Evolutionary conservation across 2,329 filamentous ascomycete genomes (phyloP).

Genomic region (Trichoderma sp.): DNA sequence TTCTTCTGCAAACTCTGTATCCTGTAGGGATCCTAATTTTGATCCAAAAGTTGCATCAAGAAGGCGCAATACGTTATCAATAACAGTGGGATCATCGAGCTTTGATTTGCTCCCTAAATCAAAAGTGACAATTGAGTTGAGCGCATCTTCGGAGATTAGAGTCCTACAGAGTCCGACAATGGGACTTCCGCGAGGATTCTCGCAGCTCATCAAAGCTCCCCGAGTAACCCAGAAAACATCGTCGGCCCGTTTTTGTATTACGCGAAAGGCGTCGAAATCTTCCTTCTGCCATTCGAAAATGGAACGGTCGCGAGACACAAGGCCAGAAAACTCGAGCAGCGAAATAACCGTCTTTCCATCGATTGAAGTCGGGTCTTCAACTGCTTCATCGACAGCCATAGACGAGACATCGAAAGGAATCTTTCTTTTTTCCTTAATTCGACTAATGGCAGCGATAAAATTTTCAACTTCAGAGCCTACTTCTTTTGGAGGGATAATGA

Average conservation of each 20-base stretch:
- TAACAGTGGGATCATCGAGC: conserved; percentile 21
- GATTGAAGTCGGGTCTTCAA: conserved; percentile 21
- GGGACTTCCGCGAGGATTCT: conserved; percentile 37
- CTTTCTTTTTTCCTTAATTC: neutral
- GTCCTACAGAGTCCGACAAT: conserved; percentile 48
- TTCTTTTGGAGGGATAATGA: neutral
- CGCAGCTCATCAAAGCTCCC: conserved; percentile 38
- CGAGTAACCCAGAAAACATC: conserved; percentile 49
- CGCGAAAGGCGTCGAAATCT: conserved; percentile 42
- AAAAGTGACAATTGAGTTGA: conserved; percentile 43
- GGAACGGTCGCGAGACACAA: conserved; percentile 24
- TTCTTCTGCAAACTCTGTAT: conserved; percentile 45
- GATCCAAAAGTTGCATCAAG: conserved; percentile 27
- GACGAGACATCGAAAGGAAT: neutral
- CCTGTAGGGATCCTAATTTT: conserved; percentile 25
- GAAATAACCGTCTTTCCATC: conserved; percentile 41
- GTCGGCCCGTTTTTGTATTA: conserved; percentile 36
- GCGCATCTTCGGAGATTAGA: conserved; percentile 48
- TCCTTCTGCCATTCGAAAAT: conserved; percentile 40
- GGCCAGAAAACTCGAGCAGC: conserved; percentile 42
- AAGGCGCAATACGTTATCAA: conserved; percentile 27
- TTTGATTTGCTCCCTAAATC: conserved; percentile 35
- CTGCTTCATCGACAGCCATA: conserved; percentile 20
- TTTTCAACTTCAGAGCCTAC: neutral
- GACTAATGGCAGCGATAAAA: neutral